These are phyloP conservation scores for Helicocarpus griseus DNA, from an alignment of 2,329 filamentous ascomycete species.

Conservation along the genomic window DNA sequence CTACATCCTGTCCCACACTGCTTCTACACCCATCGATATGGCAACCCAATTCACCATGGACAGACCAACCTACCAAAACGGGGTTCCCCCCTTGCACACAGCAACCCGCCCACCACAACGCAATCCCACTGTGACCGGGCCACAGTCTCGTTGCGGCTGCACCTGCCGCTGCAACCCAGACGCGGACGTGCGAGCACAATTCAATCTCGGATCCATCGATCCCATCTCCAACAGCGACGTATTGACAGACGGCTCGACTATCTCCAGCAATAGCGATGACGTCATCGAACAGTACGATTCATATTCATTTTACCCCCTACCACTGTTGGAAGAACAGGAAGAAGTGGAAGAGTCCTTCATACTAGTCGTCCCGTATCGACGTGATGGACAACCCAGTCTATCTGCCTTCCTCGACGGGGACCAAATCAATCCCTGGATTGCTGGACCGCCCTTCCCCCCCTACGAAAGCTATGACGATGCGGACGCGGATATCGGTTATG, in stretches of 20 bases:
- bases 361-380: background rate
- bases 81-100: background rate
- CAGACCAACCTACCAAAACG: background rate
- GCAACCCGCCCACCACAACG: conserved; percentile 1
- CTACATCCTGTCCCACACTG: background rate
- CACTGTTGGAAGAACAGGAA: background rate
- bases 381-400: background rate
- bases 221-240: background rate
- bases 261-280: background rate
- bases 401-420: background rate
- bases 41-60: background rate
- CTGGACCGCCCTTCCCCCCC: background rate
- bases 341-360: background rate
- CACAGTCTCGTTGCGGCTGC: background rate
- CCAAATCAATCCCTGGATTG: background rate
- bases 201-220: background rate
- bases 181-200: conserved; percentile 21
- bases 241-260: background rate
- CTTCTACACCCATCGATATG: background rate
- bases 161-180: conserved; percentile 22
- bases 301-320: background rate
- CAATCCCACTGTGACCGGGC: background rate
- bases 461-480: background rate
- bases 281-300: background rate
- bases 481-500: background rate